Evolutionary conservation across 108 stramenopile species (phyloP), one percentile per base, ranked within the genome.

Genomic region (Stephanodiscus triporus): DNA sequence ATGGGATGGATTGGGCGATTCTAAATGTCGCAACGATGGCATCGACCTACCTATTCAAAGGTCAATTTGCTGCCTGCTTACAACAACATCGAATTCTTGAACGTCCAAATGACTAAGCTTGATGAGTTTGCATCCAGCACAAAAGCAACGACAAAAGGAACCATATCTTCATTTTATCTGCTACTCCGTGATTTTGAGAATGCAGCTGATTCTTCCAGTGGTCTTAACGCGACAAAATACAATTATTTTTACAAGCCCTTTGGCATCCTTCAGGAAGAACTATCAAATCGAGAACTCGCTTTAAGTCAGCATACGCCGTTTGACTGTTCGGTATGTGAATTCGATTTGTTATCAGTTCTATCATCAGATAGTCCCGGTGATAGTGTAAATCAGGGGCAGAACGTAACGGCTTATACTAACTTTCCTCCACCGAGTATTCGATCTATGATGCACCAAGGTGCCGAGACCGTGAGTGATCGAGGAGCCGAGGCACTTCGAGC

Each of bases 121-220:
- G 71, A 72, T 56, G 71, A 72, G 32, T 72, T 72, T 51, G 71
- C 66, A 2, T 72, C 71, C 36, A 72, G 71, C 37, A 72, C 71
- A 6, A 66, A 72, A 68, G 71, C 66, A 55, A 72, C 55, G 71
- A 38, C 53, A 14, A 72, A 51, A 23, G 71, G 71, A 34, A 68
- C 32, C 19, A 48, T 67, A 38, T 67, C 71, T 11, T 66, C 71
- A 24, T 51, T 30, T 37, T 72, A 72, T 48, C 53, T 72, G 29
- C 71, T 66, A 38, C 65, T 72, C 6, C 66, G 22, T 66, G 66
- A 68, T 17, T 49, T 72, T 56, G 32, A 49, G 55, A 42, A 34
- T 66, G 71, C 71, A 14, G 43, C 20, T 29, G 71, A 66, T 2
- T 55, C 55, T 2, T 53, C 71, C 23, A 67, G 30, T 9, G 71